These are phyloP conservation scores for Skeletonema costatum DNA, from an alignment of 108 stramenopile genomes.

Conservation along the genomic window DNA sequence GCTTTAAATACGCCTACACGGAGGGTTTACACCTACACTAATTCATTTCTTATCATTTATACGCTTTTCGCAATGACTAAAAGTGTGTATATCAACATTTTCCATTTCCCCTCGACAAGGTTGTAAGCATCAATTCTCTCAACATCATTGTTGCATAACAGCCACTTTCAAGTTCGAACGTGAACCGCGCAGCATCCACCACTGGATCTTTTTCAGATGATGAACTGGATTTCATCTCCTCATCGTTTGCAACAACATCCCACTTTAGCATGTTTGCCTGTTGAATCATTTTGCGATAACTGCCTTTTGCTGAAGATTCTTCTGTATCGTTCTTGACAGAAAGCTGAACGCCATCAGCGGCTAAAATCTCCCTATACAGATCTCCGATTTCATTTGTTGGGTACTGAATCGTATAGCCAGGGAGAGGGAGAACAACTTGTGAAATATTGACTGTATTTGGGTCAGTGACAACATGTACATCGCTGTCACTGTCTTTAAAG, in stretches of 20 bases:
- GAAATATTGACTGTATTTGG: conserved; percentile 32
- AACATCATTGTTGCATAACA: conserved; percentile 86
- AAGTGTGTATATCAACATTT: background rate
- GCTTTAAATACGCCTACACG: background rate
- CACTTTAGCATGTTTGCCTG: conserved; percentile 41
- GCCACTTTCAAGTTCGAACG: conserved; percentile 75
- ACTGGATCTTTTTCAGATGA: conserved; percentile 6
- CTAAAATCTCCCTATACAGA: conserved; percentile 53
- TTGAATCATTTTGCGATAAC: conserved; percentile 68
- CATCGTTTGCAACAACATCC: conserved; percentile 14
- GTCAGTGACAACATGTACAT: conserved; percentile 25
- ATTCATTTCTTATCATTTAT: background rate
- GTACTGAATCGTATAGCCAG: conserved; percentile 67
- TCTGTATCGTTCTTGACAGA: conserved; percentile 41
- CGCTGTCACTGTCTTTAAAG: conserved; percentile 16
- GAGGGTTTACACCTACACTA: background rate
- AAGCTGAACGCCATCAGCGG: conserved; percentile 59
- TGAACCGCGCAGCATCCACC: conserved; percentile 35
- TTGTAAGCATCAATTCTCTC: conserved; percentile 82
- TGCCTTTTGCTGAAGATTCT: conserved; percentile 79
- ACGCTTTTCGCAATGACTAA: background rate
- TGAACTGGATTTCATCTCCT: background rate
- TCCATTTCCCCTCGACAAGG: conserved; percentile 32
- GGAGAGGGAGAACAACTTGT: conserved; percentile 79
- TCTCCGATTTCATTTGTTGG: conserved; percentile 74